A percentile compares a stretch with the other conserved stretches of the same genome.
These are phyloP conservation scores for Syncephalastrum monosporum DNA, from an alignment of 371 early-diverging fungal genomes.

Conservation along the genomic window DNA sequence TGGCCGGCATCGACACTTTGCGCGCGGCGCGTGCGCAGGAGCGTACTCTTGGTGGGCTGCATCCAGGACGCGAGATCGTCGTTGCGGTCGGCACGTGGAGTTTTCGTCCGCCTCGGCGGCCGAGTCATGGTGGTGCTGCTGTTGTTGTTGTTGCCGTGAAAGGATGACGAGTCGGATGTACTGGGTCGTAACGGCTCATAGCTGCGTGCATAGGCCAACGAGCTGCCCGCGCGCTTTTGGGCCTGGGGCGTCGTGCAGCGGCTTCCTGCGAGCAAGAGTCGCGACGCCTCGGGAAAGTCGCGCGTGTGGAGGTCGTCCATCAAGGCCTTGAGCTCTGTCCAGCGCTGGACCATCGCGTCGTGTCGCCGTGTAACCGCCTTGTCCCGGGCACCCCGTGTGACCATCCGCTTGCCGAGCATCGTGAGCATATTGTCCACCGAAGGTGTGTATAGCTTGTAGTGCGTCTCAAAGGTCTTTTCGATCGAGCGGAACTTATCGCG, in stretches of 20 bases:
- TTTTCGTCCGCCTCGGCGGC: slow-evolving; percentile 3
- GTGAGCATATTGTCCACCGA: slow-evolving; percentile 59
- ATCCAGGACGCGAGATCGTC: slow-evolving; percentile 28
- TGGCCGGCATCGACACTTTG: slow-evolving; percentile 16
- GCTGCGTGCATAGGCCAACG: slow-evolving; percentile 15
- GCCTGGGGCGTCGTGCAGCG: slow-evolving; percentile 7
- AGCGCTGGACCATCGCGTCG: slow-evolving; percentile 50
- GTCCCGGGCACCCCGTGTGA: slow-evolving; percentile 48
- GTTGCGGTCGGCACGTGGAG: slow-evolving; percentile 1
- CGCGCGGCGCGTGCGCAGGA: slow-evolving; percentile 21
- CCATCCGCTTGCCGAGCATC: slow-evolving; percentile 60
- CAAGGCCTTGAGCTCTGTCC: slow-evolving; percentile 50
- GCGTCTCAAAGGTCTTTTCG: slow-evolving; percentile 63
- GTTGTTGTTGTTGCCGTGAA: neutral
- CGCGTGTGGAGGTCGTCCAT: slow-evolving; percentile 52
- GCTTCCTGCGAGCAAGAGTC: slow-evolving; percentile 16
- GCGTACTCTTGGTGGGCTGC: slow-evolving; percentile 32
- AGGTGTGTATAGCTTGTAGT: slow-evolving; percentile 60
- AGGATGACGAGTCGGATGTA: slow-evolving; percentile 17
- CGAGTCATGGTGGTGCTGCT: slow-evolving; percentile 5
- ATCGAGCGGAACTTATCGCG: slow-evolving; percentile 47
- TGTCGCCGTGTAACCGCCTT: slow-evolving; percentile 40
- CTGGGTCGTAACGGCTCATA: slow-evolving; percentile 13
- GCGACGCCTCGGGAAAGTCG: slow-evolving; percentile 51
- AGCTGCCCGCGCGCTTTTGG: slow-evolving; percentile 16